Evolutionary conservation across 345 rosid genomes (phyloP).

Genomic region (Boechera divaricarpa): DNA sequence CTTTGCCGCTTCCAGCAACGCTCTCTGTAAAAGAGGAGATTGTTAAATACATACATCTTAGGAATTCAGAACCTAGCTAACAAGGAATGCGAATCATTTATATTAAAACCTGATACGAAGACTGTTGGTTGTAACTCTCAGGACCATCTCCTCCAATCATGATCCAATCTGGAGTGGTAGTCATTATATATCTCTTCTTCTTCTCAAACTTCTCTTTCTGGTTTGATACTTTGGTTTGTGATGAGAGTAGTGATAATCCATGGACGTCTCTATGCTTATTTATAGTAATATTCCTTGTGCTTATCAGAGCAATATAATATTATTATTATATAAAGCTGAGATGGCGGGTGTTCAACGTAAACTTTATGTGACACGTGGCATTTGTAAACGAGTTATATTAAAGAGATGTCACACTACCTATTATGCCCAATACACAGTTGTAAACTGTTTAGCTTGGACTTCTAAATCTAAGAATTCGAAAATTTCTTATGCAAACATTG

Average conservation of each 20-base stretch:
- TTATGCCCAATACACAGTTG: too few relatives aligned
- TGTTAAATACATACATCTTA: background rate
- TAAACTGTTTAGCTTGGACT: too few relatives aligned
- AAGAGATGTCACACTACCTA: too few relatives aligned
- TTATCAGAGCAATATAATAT: too few relatives aligned
- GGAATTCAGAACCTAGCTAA: background rate
- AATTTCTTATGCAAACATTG: too few relatives aligned
- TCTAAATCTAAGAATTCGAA: too few relatives aligned
- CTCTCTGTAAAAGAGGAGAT: constrained; percentile 11
- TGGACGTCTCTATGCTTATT: constrained; percentile 11
- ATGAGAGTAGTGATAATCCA: constrained; percentile 2
- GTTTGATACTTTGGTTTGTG: constrained; percentile 5
- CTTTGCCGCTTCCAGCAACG: constrained; percentile 24
- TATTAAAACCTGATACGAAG: constrained; percentile 30
- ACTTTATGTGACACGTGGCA: too few relatives aligned
- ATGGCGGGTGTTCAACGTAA: too few relatives aligned
- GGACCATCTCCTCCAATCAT: constrained; percentile 42
- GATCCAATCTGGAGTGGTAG: constrained; percentile 17
- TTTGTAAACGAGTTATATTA: too few relatives aligned
- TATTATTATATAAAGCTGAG: too few relatives aligned
- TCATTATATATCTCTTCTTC: background rate
- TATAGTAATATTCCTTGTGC: background rate
- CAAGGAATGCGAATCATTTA: background rate
- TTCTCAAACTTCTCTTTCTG: background rate
- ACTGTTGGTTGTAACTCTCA: constrained; percentile 35